Conservation (phyloP, 2,329 filamentous ascomycete genomes). For the Cordyceps militaris region DNA sequence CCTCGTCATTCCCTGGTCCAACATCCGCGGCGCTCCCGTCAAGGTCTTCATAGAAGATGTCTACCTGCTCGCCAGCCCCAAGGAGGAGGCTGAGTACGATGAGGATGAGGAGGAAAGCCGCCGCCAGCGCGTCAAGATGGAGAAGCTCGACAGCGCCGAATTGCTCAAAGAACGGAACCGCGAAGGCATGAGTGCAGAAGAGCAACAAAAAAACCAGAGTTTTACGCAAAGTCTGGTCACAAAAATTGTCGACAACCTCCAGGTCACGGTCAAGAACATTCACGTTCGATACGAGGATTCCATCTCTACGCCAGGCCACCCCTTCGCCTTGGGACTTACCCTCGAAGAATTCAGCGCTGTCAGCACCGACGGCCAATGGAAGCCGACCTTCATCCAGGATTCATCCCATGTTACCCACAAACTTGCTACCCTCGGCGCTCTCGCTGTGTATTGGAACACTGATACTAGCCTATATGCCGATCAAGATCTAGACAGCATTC, state of each 20-base stretch:
- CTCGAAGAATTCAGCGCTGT: constrained; percentile 95
- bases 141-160: constrained; percentile 95
- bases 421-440: constrained; percentile 77
- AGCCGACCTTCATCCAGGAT: constrained; percentile 90
- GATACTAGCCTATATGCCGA: constrained; percentile 65
- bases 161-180: constrained; percentile 83
- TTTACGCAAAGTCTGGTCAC: constrained; percentile 93
- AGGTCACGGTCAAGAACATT: constrained; percentile 97
- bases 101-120: constrained; percentile 85
- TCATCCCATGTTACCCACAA: constrained; percentile 82
- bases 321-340: constrained; percentile 86
- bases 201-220: constrained; percentile 95
- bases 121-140: constrained; percentile 91
- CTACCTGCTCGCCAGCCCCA: constrained; percentile 87
- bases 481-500: constrained; percentile 46
- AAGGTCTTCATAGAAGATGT: constrained; percentile 96
- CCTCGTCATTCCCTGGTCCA: constrained; percentile 94
- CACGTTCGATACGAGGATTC: constrained; percentile 98
- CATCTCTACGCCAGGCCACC: constrained; percentile 88
- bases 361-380: constrained; percentile 92
- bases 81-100: constrained; percentile 90
- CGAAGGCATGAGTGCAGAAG: constrained; percentile 90
- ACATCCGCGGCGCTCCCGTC: constrained; percentile 87
- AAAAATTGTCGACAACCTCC: constrained; percentile 96
- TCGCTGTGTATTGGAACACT: constrained; percentile 98